Conservation (phyloP, 305 asterid genomes). For the Solanum aculeatissimum region DNA sequence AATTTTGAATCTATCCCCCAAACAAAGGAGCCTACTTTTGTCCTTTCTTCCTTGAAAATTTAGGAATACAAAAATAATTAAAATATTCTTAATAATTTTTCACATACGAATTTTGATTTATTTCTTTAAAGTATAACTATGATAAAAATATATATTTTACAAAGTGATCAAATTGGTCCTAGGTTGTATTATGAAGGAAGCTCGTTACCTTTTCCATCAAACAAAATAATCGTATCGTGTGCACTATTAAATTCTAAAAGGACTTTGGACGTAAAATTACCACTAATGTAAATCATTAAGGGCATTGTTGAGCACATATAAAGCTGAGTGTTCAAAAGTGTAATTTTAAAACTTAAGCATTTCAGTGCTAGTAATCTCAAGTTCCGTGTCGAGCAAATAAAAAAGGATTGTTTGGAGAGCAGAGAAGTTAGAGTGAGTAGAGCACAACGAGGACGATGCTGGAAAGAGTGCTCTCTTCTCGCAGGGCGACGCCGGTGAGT, state of each 20-base stretch:
- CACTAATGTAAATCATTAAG: not conserved
- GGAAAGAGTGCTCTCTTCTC: constrained; percentile 71
- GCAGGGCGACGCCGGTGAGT: constrained; percentile 31
- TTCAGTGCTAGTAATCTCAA: not conserved
- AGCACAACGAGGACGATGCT: constrained; percentile 37
- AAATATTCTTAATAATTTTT: not conserved
- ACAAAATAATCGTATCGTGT: not conserved
- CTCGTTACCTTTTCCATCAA: too few relatives aligned
- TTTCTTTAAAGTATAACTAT: too few relatives aligned
- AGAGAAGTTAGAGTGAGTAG: not conserved
- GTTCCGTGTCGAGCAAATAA: not conserved
- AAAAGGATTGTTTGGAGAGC: not conserved
- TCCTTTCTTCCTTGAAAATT: not conserved
- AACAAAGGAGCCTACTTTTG: not conserved
- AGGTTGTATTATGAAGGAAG: not conserved
- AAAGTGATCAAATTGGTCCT: not conserved
- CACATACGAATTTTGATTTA: not conserved
- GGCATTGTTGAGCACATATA: not conserved
- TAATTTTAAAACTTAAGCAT: not conserved
- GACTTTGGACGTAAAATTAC: not conserved
- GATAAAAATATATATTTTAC: too few relatives aligned
- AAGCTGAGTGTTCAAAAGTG: not conserved
- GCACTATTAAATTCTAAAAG: not conserved
- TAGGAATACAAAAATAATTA: not conserved
- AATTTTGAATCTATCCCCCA: not conserved